Evolutionary conservation across 2,329 filamentous ascomycete genomes (phyloP).

Genomic region (Fusarium beomiforme): DNA sequence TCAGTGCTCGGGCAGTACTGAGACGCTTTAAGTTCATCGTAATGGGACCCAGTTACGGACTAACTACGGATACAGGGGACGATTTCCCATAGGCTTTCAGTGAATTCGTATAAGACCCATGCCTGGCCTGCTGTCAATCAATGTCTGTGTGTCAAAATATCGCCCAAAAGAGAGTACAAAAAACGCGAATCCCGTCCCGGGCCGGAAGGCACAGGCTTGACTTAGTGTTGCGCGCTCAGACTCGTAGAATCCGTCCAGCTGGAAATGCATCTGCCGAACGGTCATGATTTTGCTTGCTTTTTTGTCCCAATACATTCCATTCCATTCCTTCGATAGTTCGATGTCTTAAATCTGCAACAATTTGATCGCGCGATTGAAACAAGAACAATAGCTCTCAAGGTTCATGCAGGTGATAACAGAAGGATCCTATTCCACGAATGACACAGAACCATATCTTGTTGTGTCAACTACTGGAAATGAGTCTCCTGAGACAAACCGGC

Average conservation of each 20-base stretch:
- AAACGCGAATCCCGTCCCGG: constrained; percentile 18
- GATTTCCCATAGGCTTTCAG: neutral
- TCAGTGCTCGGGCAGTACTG: constrained; percentile 11
- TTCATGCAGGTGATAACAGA: constrained; percentile 6
- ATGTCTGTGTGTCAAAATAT: constrained; percentile 24
- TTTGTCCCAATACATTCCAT: neutral
- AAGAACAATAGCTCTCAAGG: neutral
- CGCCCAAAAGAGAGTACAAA: constrained; percentile 12
- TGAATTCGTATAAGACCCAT: constrained; percentile 18
- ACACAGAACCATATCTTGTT: neutral
- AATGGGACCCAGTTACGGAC: neutral
- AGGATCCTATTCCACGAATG: neutral
- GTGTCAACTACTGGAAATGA: neutral
- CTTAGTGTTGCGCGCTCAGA: constrained; percentile 33
- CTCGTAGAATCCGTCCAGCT: constrained; percentile 27
- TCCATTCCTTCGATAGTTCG: neutral
- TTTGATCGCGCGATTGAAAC: neutral
- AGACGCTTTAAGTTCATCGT: neutral
- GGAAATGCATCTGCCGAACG: constrained; percentile 21
- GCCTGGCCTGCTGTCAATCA: constrained; percentile 17
- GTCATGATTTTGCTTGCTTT: constrained; percentile 2
- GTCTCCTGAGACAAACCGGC: constrained; percentile 6
- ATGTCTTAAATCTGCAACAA: constrained; percentile 16
- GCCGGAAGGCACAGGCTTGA: neutral
- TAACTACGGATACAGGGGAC: neutral